Evolutionary conservation across 805 yeast species (phyloP).

Genomic region (Metschnikowia cerradonensis): DNA sequence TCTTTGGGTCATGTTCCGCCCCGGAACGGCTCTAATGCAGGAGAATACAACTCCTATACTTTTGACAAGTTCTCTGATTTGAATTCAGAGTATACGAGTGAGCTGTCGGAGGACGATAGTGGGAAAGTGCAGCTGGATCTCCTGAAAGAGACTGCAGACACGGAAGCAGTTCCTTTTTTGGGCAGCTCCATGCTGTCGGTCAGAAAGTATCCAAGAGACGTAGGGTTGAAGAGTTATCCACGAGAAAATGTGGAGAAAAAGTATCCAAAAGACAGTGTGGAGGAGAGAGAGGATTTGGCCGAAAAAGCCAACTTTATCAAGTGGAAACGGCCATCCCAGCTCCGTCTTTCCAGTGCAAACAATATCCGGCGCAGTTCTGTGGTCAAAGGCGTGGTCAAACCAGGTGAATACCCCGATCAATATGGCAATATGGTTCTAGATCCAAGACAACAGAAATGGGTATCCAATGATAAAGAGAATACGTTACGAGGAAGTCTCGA

Average conservation of each 20-base stretch:
- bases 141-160: neutral
- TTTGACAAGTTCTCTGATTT: conserved; percentile 27
- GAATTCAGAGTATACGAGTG: conserved; percentile 2
- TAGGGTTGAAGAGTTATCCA: no score
- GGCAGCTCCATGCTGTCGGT: conserved; percentile 15
- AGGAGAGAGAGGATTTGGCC: neutral
- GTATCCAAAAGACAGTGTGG: neutral
- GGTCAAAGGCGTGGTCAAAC: conserved; percentile 32
- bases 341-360: conserved; percentile 19
- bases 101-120: neutral
- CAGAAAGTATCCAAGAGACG: conserved; percentile 3
- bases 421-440: conserved; percentile 37
- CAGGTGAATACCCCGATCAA: conserved; percentile 31
- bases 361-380: conserved; percentile 6
- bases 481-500: conserved; percentile 29
- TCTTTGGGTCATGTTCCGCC: neutral
- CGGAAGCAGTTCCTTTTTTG: conserved; percentile 5
- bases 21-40: neutral
- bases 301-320: conserved; percentile 18
- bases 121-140: neutral
- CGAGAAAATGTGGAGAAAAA: neutral
- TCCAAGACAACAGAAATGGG: conserved; percentile 28
- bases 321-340: conserved; percentile 39
- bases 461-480: conserved; percentile 23
- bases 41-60: conserved; percentile 22